Base-by-base conservation (phyloP, 73 alveolate species). In the Paramecium caudatum region DNA sequence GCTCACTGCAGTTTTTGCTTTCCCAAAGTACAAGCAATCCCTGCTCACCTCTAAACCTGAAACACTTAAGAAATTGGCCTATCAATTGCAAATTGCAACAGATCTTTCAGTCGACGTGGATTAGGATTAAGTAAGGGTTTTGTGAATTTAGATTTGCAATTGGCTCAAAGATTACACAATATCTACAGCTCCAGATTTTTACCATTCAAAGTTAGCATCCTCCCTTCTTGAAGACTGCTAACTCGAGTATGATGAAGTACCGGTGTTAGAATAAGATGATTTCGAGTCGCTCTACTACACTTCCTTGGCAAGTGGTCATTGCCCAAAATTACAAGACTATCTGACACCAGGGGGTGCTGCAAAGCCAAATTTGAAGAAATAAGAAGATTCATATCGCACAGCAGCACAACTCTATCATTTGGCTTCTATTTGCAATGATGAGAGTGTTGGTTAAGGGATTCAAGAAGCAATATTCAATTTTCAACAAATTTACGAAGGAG, bases 281-380 rank as follows among this genome's bases (percentile, higher is more conserved):
- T 65, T 65, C 13, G 47, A 65, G 34, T 65, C 83, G 8, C 16
- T 33, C 15, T 65, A 65, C 55, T 65, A 65, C 34, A 33, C 32
- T 36, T 33, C 83, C 6, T 43, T 65, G 10, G 6, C 34, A 3
- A 33, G 34, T n/a, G 83, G 49, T 5, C 34, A 30, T 32, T 65
- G 83, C 34, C 83, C 83, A 0, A 65, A 65, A 65, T n/a, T 65
- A 30, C 48, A 65, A 1, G 19, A 65, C 2, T 65, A 12, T 16
- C 12, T 65, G 4, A 36, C 83, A 13, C 17, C 12, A 65, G 83
- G 50, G 7, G 83, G 83, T 32, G 83, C 83, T 13, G 83, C 83
- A 3, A 65, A 65, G 34, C 83, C 83, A 25, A 12, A 12, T 15
- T 49, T 65, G 8, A 65, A 65, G 34, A 65, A 65, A 65, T 30